These are phyloP conservation scores for Chaetomiaceae sp. DNA, from an alignment of 2,329 filamentous ascomycete genomes.

Conservation along the genomic window DNA sequence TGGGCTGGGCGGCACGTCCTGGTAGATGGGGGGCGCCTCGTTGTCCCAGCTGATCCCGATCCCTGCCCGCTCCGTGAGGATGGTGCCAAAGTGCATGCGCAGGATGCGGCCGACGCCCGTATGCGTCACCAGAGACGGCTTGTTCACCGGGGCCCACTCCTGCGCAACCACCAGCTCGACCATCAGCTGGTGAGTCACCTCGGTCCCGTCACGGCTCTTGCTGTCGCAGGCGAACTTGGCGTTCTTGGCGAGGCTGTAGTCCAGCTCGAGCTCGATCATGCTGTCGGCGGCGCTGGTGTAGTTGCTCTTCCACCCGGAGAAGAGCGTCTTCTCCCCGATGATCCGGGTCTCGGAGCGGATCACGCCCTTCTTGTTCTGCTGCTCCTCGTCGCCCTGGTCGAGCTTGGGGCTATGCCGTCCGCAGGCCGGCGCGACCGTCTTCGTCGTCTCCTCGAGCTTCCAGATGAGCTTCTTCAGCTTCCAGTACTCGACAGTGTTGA, in stretches of 20 bases:
- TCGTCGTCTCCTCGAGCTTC: conserved; percentile 85
- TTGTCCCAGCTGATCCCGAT: conserved; percentile 96
- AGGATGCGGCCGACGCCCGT: conserved; percentile 88
- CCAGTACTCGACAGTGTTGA: conserved; percentile 75
- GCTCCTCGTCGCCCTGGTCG: conserved; percentile 39
- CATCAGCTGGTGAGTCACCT: conserved; percentile 78
- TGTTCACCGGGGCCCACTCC: conserved; percentile 73
- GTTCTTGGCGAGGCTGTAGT: conserved; percentile 59
- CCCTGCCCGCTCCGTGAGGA: conserved; percentile 77
- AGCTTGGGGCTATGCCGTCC: conserved; percentile 61
- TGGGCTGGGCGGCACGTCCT: conserved; percentile 84
- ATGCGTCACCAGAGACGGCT: conserved; percentile 66
- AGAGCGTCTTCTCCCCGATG: conserved; percentile 76
- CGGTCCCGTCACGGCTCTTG: conserved; percentile 68
- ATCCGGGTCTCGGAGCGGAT: conserved; percentile 70
- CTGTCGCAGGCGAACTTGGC: conserved; percentile 73
- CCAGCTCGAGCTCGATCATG: conserved; percentile 73
- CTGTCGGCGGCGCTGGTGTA: conserved; percentile 47
- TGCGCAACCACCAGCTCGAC: conserved; percentile 93
- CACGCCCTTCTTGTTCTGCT: conserved; percentile 56
- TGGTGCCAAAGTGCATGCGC: conserved; percentile 82
- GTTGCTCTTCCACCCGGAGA: conserved; percentile 83
- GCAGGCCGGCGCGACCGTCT: conserved; percentile 75
- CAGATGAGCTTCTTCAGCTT: conserved; percentile 86
- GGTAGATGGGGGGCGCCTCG: conserved; percentile 88